Base-by-base conservation (phyloP, 805 yeast genomes). In the Candida vartiovaarae region DNA sequence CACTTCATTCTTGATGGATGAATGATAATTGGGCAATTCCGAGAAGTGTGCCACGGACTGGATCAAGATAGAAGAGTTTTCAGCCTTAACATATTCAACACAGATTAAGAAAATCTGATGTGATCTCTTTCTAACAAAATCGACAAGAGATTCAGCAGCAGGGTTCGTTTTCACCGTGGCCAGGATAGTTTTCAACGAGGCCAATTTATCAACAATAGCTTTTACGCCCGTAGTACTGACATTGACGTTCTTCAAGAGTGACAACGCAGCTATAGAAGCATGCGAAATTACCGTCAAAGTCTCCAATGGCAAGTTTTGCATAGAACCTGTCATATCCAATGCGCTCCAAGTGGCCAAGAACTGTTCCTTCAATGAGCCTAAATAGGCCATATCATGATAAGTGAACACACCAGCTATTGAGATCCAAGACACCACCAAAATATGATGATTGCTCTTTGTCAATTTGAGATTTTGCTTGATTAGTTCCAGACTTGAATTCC, bases 261-360 rank as follows among this genome's bases (percentile, higher is more conserved):
- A 69, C 26, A 75, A 53, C 15, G 84, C 56, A 38, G 85, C 79
- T 2, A 79, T 70, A 38, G 84, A 59, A 0, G 87, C 75, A 48
- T 76, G 75, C 47, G 76, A 70, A 47, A 83, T 71, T 5, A 80
- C 70, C 50, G 78, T 80, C 40, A 67, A 61, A 72, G 33, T 80
- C 54, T 38, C 41, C 15, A 37, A 2, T 3, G 53, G 49, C 3
- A 9, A 9, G 11, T 39, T 15, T 3, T 41, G 9, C 8, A 47
- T 35, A 4, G 43, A 32, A 2, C 34, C 30, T 5, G 43, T 43
- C 38, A 50, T 31, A n/a, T 45, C 46, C 6, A 81, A 65, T 36
- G 74, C 71, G 48, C 79, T 79, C 90, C 90, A 84, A 44, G 83
- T 66, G 8, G 69, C 59, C 38, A 84, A 60, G 40, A 84, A 66